Evolutionary conservation across 768 basidiomycete species (phyloP).

Genomic region (Coprinopsis marcescibilis): DNA sequence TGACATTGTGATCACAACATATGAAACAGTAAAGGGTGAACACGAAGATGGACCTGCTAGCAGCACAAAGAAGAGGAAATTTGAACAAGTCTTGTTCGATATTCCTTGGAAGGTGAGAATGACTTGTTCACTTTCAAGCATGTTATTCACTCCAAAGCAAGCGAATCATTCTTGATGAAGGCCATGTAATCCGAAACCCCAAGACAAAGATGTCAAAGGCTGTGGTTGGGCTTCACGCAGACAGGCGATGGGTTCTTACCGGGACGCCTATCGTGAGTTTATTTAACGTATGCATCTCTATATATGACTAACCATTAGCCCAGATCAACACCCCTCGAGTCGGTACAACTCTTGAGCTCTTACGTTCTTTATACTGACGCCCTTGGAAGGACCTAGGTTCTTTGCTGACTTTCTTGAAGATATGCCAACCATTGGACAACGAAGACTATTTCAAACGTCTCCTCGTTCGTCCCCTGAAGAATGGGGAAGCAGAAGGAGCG

Average conservation of each 20-base stretch:
- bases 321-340: constrained; percentile 80
- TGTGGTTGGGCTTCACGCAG: constrained; percentile 53
- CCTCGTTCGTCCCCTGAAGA: constrained; percentile 70
- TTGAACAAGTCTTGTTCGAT: constrained; percentile 51
- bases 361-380: not conserved
- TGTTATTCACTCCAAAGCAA: constrained; percentile 17
- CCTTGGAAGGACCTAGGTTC: constrained; percentile 79
- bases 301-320: constrained; percentile 1
- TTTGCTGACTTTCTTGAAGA: constrained; percentile 72
- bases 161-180: constrained; percentile 85
- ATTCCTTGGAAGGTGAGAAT: constrained; percentile 74
- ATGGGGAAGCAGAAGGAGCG: constrained; percentile 60
- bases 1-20: constrained; percentile 83
- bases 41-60: constrained; percentile 22
- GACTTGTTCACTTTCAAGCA: not conserved
- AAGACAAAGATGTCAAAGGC: constrained; percentile 80
- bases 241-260: constrained; percentile 74
- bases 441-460: constrained; percentile 78
- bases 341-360: constrained; percentile 8
- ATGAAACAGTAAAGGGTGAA: constrained; percentile 65
- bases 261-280: constrained; percentile 84
- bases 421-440: constrained; percentile 83
- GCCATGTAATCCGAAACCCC: constrained; percentile 81
- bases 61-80: constrained; percentile 53
- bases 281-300: constrained; percentile 1